These are phyloP conservation scores for Cairneyella variabilis DNA, from an alignment of 495 filamentous ascomycete genomes.

Conservation along the genomic window DNA sequence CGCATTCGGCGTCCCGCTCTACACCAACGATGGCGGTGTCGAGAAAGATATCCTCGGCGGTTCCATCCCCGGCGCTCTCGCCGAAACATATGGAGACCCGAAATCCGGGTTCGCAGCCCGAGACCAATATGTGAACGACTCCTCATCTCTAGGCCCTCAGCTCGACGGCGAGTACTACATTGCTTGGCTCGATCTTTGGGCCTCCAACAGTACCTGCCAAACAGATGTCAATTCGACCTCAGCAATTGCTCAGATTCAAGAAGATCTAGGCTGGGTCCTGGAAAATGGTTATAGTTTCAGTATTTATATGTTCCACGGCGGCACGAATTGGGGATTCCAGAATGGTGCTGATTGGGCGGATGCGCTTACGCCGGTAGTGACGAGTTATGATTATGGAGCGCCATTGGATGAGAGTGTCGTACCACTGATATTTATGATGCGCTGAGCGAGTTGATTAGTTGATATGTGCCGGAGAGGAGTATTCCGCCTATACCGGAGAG, in stretches of 20 bases:
- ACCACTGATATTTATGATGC: constrained; percentile 37
- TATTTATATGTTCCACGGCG: constrained; percentile 48
- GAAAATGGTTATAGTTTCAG: constrained; percentile 38
- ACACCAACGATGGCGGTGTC: constrained; percentile 44
- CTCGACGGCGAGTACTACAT: constrained; percentile 46
- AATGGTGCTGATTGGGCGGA: constrained; percentile 42
- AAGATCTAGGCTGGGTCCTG: constrained; percentile 38
- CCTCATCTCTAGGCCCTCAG: constrained; percentile 36
- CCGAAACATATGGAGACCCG: constrained; percentile 43
- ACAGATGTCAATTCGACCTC: constrained; percentile 20
- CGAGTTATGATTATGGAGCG: constrained; percentile 46
- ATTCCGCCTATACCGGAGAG: neutral
- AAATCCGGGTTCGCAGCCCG: constrained; percentile 35
- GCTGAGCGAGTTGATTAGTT: constrained; percentile 33
- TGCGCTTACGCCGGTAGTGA: constrained; percentile 32
- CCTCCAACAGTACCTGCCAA: constrained; percentile 29
- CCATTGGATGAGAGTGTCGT: constrained; percentile 44
- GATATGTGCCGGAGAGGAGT: constrained; percentile 22
- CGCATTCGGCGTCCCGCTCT: constrained; percentile 37
- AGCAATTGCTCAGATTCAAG: neutral
- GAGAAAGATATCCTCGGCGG: constrained; percentile 35
- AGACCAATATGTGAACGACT: constrained; percentile 36
- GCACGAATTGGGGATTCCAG: constrained; percentile 42
- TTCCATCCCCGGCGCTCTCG: constrained; percentile 36
- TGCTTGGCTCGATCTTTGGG: constrained; percentile 35